Evolutionary conservation across 2,329 filamentous ascomycete genomes (phyloP).

Genomic region (Alternaria arborescens): DNA sequence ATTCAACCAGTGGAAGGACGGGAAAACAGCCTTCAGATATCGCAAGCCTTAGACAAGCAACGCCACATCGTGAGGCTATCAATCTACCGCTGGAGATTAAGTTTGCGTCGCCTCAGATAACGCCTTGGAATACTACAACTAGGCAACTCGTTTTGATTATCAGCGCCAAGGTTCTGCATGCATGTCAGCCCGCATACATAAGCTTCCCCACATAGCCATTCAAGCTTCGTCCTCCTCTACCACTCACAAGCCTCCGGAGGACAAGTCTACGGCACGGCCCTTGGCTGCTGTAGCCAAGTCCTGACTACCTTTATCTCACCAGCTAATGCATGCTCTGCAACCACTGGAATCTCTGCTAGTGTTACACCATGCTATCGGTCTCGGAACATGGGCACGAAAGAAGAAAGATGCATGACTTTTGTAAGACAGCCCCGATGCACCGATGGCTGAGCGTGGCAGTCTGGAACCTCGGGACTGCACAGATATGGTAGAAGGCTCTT

Average conservation of each 20-base stretch:
- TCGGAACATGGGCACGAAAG: slow-evolving; percentile 21
- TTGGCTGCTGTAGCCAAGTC: not conserved
- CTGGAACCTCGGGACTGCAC: slow-evolving; percentile 14
- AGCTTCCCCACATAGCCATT: slow-evolving; percentile 28
- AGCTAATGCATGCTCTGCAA: slow-evolving; percentile 4
- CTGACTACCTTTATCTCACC: slow-evolving; percentile 9
- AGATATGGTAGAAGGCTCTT: not conserved
- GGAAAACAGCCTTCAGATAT: not conserved
- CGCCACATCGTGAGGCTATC: not conserved
- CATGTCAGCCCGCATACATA: slow-evolving; percentile 31
- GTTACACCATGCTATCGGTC: slow-evolving; percentile 25
- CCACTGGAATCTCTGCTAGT: slow-evolving; percentile 20
- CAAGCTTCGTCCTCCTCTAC: slow-evolving; percentile 21
- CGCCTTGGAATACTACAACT: not conserved
- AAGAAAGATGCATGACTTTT: slow-evolving; percentile 10
- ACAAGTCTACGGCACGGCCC: slow-evolving; percentile 2
- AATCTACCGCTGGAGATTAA: not conserved
- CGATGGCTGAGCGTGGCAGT: not conserved
- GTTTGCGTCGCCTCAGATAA: not conserved
- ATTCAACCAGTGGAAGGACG: not conserved
- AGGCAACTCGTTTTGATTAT: not conserved
- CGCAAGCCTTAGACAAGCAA: not conserved
- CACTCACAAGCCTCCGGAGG: slow-evolving; percentile 6
- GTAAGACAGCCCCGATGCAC: slow-evolving; percentile 7
- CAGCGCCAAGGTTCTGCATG: slow-evolving; percentile 11